phyloP scores from a whole-genome alignment of 2,329 filamentous ascomycete species.

The Cladosporium sp. region DNA sequence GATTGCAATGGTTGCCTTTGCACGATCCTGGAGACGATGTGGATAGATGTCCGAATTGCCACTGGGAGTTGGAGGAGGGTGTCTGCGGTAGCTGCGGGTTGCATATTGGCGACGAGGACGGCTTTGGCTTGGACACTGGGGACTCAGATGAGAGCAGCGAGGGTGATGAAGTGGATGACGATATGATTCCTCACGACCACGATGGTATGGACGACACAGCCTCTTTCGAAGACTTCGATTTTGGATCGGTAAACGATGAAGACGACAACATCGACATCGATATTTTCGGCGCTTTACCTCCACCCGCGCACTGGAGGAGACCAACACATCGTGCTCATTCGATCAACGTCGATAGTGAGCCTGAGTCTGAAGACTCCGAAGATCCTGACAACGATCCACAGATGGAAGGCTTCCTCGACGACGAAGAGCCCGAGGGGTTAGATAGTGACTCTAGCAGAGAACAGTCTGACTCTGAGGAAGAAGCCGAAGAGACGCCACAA shows the following conservation, averaged over 20 bases:
- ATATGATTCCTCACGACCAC: constrained; percentile 7
- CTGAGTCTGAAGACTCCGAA: constrained; percentile 6
- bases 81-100: constrained; percentile 51
- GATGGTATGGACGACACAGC: constrained; percentile 2
- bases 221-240: constrained; percentile 16
- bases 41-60: constrained; percentile 58
- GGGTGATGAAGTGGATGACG: constrained; percentile 26
- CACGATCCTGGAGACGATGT: constrained; percentile 58
- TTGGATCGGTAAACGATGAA: background rate
- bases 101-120: constrained; percentile 48
- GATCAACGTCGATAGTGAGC: constrained; percentile 2
- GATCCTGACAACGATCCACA: constrained; percentile 19
- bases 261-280: background rate
- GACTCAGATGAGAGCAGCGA: constrained; percentile 32
- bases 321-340: constrained; percentile 6
- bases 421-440: constrained; percentile 12
- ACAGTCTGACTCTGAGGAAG: constrained; percentile 22
- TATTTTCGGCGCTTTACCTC: background rate
- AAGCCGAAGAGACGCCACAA: constrained; percentile 2
- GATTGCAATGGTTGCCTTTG: constrained; percentile 37
- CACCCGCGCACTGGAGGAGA: background rate
- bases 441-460: constrained; percentile 12
- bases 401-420: constrained; percentile 18
- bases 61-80: constrained; percentile 61
- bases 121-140: constrained; percentile 29